These are phyloP conservation scores for Ophiostoma pallidulum DNA, from an alignment of 2,329 filamentous ascomycete genomes.

Conservation along the genomic window DNA sequence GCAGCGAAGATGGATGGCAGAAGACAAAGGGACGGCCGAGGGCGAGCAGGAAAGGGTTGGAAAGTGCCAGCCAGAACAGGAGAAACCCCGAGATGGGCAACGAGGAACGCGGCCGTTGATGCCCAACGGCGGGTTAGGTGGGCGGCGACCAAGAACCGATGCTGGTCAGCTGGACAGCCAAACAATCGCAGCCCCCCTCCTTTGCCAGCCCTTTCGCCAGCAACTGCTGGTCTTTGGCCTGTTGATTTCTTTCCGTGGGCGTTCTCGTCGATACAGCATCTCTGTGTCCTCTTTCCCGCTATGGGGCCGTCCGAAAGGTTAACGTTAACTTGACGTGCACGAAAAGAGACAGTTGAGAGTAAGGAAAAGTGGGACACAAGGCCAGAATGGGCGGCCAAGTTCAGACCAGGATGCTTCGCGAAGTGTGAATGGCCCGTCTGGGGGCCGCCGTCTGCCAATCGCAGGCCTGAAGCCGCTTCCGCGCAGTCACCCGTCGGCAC, in stretches of 20 bases:
- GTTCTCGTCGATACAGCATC: background rate
- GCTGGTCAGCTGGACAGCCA: no score
- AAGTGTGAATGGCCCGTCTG: constrained; percentile 16
- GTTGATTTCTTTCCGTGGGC: background rate
- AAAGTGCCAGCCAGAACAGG: no score
- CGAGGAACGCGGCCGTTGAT: no score
- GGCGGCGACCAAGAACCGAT: no score
- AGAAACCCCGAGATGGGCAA: no score
- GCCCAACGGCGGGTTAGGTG: no score
- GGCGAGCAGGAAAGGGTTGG: no score
- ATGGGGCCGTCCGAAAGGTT: constrained; percentile 12
- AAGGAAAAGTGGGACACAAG: constrained; percentile 20
- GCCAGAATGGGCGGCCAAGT: constrained; percentile 20
- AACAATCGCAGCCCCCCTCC: no score
- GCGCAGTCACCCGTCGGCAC: constrained; percentile 18
- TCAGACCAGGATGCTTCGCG: constrained; percentile 9
- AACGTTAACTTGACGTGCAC: constrained; percentile 3
- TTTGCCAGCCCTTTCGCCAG: background rate
- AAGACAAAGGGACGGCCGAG: no score
- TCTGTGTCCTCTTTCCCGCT: constrained; percentile 5
- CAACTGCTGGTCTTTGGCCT: background rate
- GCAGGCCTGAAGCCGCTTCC: constrained; percentile 15
- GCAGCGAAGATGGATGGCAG: no score
- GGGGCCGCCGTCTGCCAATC: constrained; percentile 21
- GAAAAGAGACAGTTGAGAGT: background rate